A percentile compares a stretch with the other conserved stretches of the same genome.
phyloP scores from a whole-genome alignment of 2,329 filamentous ascomycete genomes.

The Fusarium phyllophilum region DNA sequence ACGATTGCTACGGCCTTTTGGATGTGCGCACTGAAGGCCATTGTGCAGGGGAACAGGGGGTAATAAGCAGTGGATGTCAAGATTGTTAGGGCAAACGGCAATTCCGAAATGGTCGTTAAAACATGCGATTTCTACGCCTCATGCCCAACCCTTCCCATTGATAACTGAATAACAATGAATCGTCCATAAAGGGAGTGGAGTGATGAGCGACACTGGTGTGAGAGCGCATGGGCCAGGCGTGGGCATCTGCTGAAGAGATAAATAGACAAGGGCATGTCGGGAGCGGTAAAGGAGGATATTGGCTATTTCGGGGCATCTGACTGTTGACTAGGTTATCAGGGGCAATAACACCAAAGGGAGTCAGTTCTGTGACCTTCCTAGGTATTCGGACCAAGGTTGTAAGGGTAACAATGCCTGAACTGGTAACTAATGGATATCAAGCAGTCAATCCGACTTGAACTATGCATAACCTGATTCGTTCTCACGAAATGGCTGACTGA shows the following conservation, averaged over 20 bases:
- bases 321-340: conserved; percentile 8
- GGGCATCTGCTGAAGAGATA: conserved; percentile 15
- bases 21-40: neutral
- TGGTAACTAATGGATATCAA: neutral
- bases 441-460: neutral
- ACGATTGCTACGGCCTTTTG: neutral
- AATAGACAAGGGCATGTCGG: conserved; percentile 15
- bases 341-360: conserved; percentile 9
- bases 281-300: conserved; percentile 6
- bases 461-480: neutral
- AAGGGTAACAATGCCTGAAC: neutral
- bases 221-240: conserved; percentile 23
- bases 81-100: neutral
- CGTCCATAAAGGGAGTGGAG: conserved; percentile 17
- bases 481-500: neutral
- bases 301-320: conserved; percentile 3
- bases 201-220: conserved; percentile 7
- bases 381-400: neutral
- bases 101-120: neutral
- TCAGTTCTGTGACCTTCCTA: neutral
- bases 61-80: neutral
- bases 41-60: neutral
- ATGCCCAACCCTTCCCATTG: neutral
- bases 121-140: conserved; percentile 10
- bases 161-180: conserved; percentile 17